Percentiles rank a stretch among this genome's conserved stretches.
Evolutionary conservation across 441 rosid genomes (phyloP).

Genomic region (Metrosideros polymorpha): DNA sequence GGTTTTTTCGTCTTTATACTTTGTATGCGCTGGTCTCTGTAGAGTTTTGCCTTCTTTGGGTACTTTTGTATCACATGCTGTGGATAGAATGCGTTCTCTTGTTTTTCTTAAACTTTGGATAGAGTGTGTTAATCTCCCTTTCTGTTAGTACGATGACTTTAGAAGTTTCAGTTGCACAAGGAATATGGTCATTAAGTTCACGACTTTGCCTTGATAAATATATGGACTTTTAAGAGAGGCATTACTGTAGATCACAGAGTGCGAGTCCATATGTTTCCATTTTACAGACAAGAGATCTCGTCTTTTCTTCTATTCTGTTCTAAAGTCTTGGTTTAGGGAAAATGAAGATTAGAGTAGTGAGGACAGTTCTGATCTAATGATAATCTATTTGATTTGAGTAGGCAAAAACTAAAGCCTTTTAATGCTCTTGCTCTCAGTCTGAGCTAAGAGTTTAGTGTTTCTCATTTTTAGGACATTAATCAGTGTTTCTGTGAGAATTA

Average conservation of each 20-base stretch:
- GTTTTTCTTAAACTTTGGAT: background rate
- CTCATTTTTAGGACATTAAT: background rate
- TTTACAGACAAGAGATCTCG: background rate
- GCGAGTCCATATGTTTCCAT: background rate
- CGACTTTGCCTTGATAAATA: background rate
- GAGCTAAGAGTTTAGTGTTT: background rate
- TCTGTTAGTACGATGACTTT: background rate
- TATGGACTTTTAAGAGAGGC: background rate
- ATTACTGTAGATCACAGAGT: background rate
- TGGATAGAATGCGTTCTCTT: background rate
- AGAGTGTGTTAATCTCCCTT: background rate
- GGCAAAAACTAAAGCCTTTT: background rate
- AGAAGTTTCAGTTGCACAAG: background rate
- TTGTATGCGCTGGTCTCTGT: background rate
- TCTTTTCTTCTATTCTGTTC: background rate
- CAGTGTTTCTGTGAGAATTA: background rate
- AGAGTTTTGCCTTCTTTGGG: background rate
- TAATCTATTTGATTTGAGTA: background rate
- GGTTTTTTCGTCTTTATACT: background rate
- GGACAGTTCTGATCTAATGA: background rate
- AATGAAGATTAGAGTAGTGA: background rate
- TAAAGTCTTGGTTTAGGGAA: background rate
- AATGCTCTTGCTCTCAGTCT: background rate
- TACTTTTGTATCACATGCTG: background rate
- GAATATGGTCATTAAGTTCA: background rate